phyloP scores from a whole-genome alignment of 176 grass and related monocot species.

The Microstegium vimineum region DNA sequence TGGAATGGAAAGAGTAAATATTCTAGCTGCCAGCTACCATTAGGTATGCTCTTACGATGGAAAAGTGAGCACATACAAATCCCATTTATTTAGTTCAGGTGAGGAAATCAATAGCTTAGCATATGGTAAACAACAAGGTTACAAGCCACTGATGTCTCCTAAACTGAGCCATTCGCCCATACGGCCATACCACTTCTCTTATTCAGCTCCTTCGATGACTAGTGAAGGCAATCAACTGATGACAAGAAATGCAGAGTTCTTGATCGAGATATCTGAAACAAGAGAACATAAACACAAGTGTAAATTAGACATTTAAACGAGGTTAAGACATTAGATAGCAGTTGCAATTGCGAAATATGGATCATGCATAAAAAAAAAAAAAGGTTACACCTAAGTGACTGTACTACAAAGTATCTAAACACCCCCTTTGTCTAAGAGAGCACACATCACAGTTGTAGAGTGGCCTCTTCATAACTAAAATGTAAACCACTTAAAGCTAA shows the following conservation, averaged over 20 bases:
- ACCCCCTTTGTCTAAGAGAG: not conserved
- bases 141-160: conserved; percentile 1
- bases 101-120: no score
- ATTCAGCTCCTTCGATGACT: conserved; percentile 23
- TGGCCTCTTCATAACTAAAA: not conserved
- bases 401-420: not conserved
- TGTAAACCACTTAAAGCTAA: not conserved
- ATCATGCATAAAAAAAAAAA: not conserved
- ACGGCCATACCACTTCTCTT: not conserved
- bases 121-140: conserved; percentile 3
- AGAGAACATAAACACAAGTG: not conserved
- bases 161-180: not conserved
- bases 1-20: no score
- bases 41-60: no score
- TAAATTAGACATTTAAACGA: not conserved
- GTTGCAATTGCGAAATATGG: not conserved
- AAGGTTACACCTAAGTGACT: not conserved
- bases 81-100: no score
- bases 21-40: no score
- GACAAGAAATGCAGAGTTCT: not conserved
- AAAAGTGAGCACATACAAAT: no score
- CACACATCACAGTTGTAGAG: not conserved
- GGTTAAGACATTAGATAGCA: not conserved
- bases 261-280: conserved; percentile 31
- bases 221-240: conserved; percentile 23